These are phyloP conservation scores for Ceratocystis papillata DNA, from an alignment of 2,329 filamentous ascomycete species.

Conservation along the genomic window DNA sequence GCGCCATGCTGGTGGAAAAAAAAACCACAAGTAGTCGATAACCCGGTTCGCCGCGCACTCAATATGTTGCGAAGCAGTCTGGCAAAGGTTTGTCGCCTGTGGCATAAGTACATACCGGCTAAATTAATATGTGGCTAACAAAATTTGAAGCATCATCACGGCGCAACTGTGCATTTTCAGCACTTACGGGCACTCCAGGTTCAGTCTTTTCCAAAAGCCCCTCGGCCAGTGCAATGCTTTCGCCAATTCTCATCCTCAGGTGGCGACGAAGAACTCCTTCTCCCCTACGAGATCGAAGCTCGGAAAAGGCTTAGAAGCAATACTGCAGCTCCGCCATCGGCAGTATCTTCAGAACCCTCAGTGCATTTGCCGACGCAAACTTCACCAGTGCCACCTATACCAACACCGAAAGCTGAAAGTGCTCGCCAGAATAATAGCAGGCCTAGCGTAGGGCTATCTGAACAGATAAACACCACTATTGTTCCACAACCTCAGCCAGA, in stretches of 20 bases:
- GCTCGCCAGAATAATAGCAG: too few species aligned
- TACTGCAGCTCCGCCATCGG: background rate
- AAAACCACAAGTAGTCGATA: background rate
- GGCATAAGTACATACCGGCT: background rate
- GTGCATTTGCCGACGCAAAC: background rate
- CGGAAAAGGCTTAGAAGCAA: conserved; percentile 12
- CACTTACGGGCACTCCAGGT: conserved; percentile 18
- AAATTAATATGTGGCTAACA: background rate
- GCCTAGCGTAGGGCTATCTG: background rate
- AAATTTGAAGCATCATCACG: conserved; percentile 22
- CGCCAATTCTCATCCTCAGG: conserved; percentile 15
- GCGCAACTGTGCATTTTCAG: conserved; percentile 21
- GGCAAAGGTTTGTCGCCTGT: conserved; percentile 17
- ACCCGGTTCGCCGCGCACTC: background rate
- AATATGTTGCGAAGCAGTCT: conserved; percentile 22
- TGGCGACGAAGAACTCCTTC: conserved; percentile 17
- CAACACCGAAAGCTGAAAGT: background rate
- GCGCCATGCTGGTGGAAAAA: background rate
- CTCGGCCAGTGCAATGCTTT: background rate
- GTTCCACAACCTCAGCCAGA: background rate
- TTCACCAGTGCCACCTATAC: background rate
- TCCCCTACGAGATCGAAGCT: conserved; percentile 17
- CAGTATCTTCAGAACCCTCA: background rate
- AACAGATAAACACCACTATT: background rate
- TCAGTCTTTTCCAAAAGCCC: conserved; percentile 9